phyloP scores from a whole-genome alignment of 1,284 basidiomycete genomes.

The Ustilago lituana region DNA sequence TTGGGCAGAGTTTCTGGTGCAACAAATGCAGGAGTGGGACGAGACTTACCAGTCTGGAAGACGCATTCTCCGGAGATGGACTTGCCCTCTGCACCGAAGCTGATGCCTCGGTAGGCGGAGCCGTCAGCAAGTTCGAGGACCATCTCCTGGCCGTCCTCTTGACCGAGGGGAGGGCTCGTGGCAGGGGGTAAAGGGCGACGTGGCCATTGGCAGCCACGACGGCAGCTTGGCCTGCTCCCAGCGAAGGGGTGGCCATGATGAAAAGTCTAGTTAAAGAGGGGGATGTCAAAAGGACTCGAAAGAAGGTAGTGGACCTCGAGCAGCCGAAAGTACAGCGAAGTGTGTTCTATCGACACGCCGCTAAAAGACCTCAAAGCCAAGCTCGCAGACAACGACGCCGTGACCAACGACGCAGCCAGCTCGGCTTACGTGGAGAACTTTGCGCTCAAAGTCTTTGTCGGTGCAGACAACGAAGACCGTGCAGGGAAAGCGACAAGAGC shows the following conservation, averaged over 20 bases:
- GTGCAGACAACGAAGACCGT: constrained; percentile 91
- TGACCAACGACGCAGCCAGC: constrained; percentile 83
- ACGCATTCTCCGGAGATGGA: constrained; percentile 97
- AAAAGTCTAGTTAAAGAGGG: constrained; percentile 8
- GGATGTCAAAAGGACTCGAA: constrained; percentile 4
- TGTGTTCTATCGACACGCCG: constrained; percentile 54
- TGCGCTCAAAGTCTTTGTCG: constrained; percentile 83
- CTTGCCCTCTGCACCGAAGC: constrained; percentile 90
- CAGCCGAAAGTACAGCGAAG: constrained; percentile 6
- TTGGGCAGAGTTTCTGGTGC: not conserved
- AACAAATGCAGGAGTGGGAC: not conserved
- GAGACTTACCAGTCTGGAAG: constrained; percentile 91
- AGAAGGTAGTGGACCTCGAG: constrained; percentile 42
- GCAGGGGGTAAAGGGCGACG: constrained; percentile 39
- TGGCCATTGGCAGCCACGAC: constrained; percentile 33
- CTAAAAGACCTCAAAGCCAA: constrained; percentile 84
- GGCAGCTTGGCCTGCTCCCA: constrained; percentile 47
- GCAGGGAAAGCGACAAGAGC: constrained; percentile 78
- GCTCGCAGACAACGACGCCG: constrained; percentile 80
- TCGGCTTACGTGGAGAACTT: constrained; percentile 93
- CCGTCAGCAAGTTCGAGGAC: constrained; percentile 93
- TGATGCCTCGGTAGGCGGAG: constrained; percentile 85
- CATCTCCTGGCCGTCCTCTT: constrained; percentile 66
- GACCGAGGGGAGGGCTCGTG: constrained; percentile 48
- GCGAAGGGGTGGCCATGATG: constrained; percentile 53